Evolutionary conservation across 345 rosid genomes (phyloP).

Genomic region (Citrus medica): DNA sequence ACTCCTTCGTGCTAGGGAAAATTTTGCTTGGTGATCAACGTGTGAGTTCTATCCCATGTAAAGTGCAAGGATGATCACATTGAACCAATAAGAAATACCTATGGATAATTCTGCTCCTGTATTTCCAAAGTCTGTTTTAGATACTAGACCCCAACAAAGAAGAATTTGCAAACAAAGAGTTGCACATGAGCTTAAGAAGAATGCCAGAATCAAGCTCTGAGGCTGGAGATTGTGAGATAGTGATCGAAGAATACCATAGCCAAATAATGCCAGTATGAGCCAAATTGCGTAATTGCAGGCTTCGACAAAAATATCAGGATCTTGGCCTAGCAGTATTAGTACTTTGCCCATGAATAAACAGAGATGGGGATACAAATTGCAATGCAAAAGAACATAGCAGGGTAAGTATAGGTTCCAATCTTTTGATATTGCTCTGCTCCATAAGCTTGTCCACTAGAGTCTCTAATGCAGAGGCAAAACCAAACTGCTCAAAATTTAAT

Average conservation of each 20-base stretch:
- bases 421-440: constrained; percentile 53
- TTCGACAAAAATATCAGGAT: constrained; percentile 30
- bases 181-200: constrained; percentile 33
- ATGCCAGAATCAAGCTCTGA: constrained; percentile 41
- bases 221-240: constrained; percentile 42
- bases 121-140: constrained; percentile 22
- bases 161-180: constrained; percentile 39
- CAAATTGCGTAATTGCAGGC: constrained; percentile 42
- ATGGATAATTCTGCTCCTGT: constrained; percentile 44
- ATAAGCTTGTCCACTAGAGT: constrained; percentile 63
- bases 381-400: constrained; percentile 29
- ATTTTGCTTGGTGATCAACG: not conserved
- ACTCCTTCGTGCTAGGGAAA: constrained; percentile 23
- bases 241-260: constrained; percentile 36
- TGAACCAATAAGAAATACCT: constrained; percentile 33
- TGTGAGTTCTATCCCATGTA: constrained; percentile 21
- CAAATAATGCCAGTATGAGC: constrained; percentile 46
- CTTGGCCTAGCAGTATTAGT: constrained; percentile 32
- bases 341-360: constrained; percentile 40
- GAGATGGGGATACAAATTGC: constrained; percentile 33
- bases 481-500: constrained; percentile 25
- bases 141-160: constrained; percentile 43
- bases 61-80: constrained; percentile 31
- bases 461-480: constrained; percentile 54
- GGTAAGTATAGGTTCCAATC: constrained; percentile 39